Evolutionary conservation across 495 filamentous ascomycete genomes (phyloP), one percentile per base, ranked within the genome.

Genomic region (Oleoguttula mirabilis): DNA sequence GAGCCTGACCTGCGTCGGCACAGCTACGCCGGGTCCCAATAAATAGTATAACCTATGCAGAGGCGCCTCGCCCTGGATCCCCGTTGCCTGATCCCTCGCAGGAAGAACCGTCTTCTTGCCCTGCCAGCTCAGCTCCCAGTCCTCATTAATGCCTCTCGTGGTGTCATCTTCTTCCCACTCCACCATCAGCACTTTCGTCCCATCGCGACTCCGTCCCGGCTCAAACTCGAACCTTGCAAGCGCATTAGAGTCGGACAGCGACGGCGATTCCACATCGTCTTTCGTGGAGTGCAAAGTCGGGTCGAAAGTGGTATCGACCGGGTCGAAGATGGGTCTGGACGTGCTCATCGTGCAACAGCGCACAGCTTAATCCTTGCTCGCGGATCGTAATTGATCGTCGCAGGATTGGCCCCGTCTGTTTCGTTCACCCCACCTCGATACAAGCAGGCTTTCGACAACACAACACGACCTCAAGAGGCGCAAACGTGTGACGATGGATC

Each of bases 171-270:
- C 76, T 49, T 83, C 76, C 83, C 83, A 88, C 48, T 88, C 81
- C 10, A 88, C 72, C 80, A 88, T 84, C 35, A 88, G 57, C 34
- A 92, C 78, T 63, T 88, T 88, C 22, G 80, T 86, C 7, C 83
- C 84, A 27, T 87, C 82, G 50, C 82, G 83, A 1, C 70, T 79
- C 49, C 74, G 75, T 31, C 79, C 81, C 3, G 77, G 66, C 58
- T 87, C 81, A 52, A 88, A 86, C 56, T 88, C 84, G 60, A 87
- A 92, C 16, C 84, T 77, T n/a, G 82, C 82, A 11, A 86, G 64
- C 2, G 77, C 77, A 30, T 58, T 61, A 43, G 56, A 49, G 43
- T 48, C 55, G 4, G 60, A 60, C 12, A 61, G 44, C 41, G 54
- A 60, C 20, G 61, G 61, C 7, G 56, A 60, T 45, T 64, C 60